Base-by-base conservation (phyloP, 169 alveolate genomes). In the Fabrea salina region DNA sequence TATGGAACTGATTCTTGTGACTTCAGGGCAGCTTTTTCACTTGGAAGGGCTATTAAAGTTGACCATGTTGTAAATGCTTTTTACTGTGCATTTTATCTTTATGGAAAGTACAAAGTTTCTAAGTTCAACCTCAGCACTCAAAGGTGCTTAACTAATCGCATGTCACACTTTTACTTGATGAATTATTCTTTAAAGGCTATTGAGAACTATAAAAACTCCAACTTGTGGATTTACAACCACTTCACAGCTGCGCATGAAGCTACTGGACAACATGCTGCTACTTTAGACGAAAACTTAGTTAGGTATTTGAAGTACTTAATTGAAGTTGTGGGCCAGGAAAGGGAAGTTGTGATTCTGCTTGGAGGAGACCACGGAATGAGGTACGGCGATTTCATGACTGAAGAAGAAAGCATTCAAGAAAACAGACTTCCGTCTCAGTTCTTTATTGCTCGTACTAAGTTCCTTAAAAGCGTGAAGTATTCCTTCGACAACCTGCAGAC, bases 281-380 rank as follows among this genome's bases (percentile, higher is more conserved):
- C 76, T 32, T 32, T 66, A 66, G 57, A 66, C 33, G 76, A 66
- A 39, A 32, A 66, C 76, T 7, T 66, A 25, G 27, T 41, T 5
- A 16, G 2, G 22, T 40, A 66, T 41, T 40, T 66, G 19, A 22
- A 66, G 22, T n/a, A 35, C n/a, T 27, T 16, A 13, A 13, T 66
- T 0, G 58, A 25, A n/a, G 32, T 37, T 16, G 33, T 37, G n/a
- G 76, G 56, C 19, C 27, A 66, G n/a, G 32, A 33, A n/a, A 33
- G 40, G 33, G 30, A 66, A 37, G 5, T 66, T 35, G 58, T 66
- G 33, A 32, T 66, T 30, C n/a, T 66, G 25, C n/a, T 66, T n/a
- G 58, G 16, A 35, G 76, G 58, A 22, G 76, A 66, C 30, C 76
- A 66, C 30, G 76, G 76, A 8, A 66, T 66, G 76, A 66, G 76